These are phyloP conservation scores for Pichia ethanolica DNA, from an alignment of 805 yeast genomes.

Conservation along the genomic window DNA sequence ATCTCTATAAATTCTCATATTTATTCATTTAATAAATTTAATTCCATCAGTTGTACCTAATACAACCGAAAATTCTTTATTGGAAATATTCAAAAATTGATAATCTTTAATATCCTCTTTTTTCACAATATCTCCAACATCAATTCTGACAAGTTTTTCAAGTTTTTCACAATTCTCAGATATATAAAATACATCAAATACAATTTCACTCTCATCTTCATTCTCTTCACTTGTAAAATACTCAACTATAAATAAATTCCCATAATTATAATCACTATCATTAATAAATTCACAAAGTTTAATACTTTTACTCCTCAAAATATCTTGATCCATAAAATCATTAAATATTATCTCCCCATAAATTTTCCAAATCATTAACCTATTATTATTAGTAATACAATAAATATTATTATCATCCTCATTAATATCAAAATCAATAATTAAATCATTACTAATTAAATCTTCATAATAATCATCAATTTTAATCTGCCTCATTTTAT, in stretches of 20 bases:
- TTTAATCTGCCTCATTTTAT: slow-evolving; percentile 41
- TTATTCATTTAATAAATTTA: neutral
- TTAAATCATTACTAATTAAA: slow-evolving; percentile 6
- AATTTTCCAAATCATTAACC: slow-evolving; percentile 21
- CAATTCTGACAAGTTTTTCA: neutral
- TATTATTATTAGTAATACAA: slow-evolving; percentile 51
- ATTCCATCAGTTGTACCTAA: slow-evolving; percentile 5
- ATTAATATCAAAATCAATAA: slow-evolving; percentile 31
- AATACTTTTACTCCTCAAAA: neutral
- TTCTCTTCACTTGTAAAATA: neutral
- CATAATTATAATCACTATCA: neutral
- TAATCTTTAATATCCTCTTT: neutral
- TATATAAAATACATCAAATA: slow-evolving; percentile 12
- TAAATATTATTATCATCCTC: slow-evolving; percentile 20
- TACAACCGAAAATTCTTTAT: slow-evolving; percentile 11
- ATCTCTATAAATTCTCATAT: too few relatives aligned
- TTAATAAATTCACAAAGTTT: neutral
- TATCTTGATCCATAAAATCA: neutral
- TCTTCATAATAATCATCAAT: slow-evolving; percentile 9
- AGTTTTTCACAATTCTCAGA: neutral
- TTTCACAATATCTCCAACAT: neutral
- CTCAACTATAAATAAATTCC: slow-evolving; percentile 9
- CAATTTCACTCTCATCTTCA: slow-evolving; percentile 12
- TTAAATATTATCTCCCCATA: slow-evolving; percentile 1
- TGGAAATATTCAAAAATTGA: slow-evolving; percentile 16